Evolutionary conservation across 108 stramenopile species (phyloP).

Genomic region (Nitzschia sp.): DNA sequence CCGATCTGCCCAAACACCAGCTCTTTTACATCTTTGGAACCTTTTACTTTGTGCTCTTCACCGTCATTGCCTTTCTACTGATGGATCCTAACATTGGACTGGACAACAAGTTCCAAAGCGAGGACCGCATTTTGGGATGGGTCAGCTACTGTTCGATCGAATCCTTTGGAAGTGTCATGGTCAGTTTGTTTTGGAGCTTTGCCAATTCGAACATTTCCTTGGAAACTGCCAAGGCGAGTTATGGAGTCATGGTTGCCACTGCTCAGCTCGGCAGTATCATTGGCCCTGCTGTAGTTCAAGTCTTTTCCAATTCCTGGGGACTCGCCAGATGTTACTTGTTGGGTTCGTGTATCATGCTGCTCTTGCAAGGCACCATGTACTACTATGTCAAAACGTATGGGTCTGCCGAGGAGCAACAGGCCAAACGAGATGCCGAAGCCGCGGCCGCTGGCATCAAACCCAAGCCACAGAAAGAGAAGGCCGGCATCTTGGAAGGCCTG

Average conservation of each 20-base stretch:
- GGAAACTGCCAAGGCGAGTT: slow-evolving; percentile 92
- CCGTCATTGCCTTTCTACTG: slow-evolving; percentile 72
- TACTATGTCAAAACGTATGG: slow-evolving; percentile 87
- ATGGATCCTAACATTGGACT: slow-evolving; percentile 87
- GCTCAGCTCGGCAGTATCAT: slow-evolving; percentile 94
- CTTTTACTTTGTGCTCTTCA: slow-evolving; percentile 88
- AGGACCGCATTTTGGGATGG: slow-evolving; percentile 88
- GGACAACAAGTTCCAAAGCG: slow-evolving; percentile 74
- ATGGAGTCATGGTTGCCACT: slow-evolving; percentile 94
- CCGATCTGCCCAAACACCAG: slow-evolving; percentile 85
- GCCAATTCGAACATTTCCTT: slow-evolving; percentile 90
- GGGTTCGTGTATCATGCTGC: slow-evolving; percentile 82
- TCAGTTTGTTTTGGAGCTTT: slow-evolving; percentile 95
- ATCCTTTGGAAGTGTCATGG: slow-evolving; percentile 95
- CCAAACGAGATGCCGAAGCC: slow-evolving; percentile 27
- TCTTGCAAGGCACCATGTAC: slow-evolving; percentile 92
- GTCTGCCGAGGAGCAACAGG: slow-evolving; percentile 42
- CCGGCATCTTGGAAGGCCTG: slow-evolving; percentile 93
- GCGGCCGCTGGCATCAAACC: slow-evolving; percentile 4
- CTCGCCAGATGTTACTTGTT: slow-evolving; percentile 75
- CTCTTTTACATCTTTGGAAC: slow-evolving; percentile 96
- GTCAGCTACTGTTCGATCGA: slow-evolving; percentile 95
- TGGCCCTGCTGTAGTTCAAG: slow-evolving; percentile 90
- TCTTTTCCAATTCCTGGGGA: slow-evolving; percentile 65
- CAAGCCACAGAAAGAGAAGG: slow-evolving; percentile 65